Evolutionary conservation across 106 monocot genomes (phyloP), one percentile per base, ranked within the genome.

Genomic region (Dendrobium huoshanense): DNA sequence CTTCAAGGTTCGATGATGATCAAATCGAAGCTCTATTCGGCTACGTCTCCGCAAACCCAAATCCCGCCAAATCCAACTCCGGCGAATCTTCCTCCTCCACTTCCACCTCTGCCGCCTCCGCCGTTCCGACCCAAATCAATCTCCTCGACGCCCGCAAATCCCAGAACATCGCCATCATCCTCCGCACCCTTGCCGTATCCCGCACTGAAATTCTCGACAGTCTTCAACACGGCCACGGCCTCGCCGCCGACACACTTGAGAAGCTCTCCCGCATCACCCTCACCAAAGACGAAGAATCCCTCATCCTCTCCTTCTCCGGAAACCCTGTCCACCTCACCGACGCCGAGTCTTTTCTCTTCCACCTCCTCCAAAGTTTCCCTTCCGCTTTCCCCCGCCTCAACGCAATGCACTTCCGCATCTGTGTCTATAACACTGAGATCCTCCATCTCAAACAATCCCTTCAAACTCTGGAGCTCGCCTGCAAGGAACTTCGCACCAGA

Each of bases 71-170:
- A 51, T 79, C 3, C 31, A 78, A 55, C 29, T 33, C 44, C 31
- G 10, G 13, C 45, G 45, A 45, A 45, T 45, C 45, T 45, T 45
- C 45, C 9, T 45, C 45, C 45, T 47, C 56, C 56, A 20, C 82
- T 5, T 5, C 78, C 11, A 7, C 82, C 43, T 31, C 59, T 55
- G 41, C 79, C 13, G 40, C 83, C 13, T 54, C 81, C 41, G 45
- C 65, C 37, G 31, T 41, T 20, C 76, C 84, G 4, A 13, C 85
- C 5, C 93, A 87, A 67, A 87, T 89, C 56, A 79, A 20, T 75
- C 85, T 97, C 1, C 90, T 97, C 54, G 94, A 94, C 72, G 82
- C 90, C 11, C 92, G 89, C 24, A 97, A 90, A 76, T 97, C 94
- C 19, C 94, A 97, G 79, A 97, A 94, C 86, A 80, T 87, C 27